phyloP scores from a whole-genome alignment of 768 basidiomycete species.

The Hericium rajendrae region DNA sequence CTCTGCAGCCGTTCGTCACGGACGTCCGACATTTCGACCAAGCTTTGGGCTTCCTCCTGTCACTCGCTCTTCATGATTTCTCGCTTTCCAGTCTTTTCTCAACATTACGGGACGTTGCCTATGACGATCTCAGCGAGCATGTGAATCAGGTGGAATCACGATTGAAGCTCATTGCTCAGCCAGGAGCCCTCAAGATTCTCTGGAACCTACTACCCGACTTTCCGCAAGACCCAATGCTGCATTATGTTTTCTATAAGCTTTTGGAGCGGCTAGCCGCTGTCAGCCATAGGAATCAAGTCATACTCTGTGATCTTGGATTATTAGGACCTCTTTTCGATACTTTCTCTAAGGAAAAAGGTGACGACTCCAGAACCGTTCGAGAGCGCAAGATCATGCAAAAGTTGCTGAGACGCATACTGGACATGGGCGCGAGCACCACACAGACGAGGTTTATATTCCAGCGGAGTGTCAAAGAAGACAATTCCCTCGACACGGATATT shows the following conservation, averaged over 20 bases:
- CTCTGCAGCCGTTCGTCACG: slow-evolving; percentile 43
- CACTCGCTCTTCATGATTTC: slow-evolving; percentile 59
- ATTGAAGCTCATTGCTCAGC: slow-evolving; percentile 42
- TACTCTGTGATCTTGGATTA: slow-evolving; percentile 52
- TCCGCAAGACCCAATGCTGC: slow-evolving; percentile 30
- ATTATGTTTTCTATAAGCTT: slow-evolving; percentile 47
- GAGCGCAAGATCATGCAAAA: slow-evolving; percentile 53
- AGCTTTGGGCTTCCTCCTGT: slow-evolving; percentile 58
- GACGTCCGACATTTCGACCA: slow-evolving; percentile 39
- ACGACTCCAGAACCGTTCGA: slow-evolving; percentile 25
- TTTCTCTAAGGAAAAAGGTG: slow-evolving; percentile 26
- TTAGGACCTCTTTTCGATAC: slow-evolving; percentile 41
- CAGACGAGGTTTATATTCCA: slow-evolving; percentile 62
- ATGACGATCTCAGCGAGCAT: slow-evolving; percentile 33
- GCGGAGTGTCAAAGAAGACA: slow-evolving; percentile 37
- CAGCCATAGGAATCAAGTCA: slow-evolving; percentile 62
- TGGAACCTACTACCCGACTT: slow-evolving; percentile 35
- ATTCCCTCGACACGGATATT: slow-evolving; percentile 50
- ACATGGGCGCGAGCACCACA: slow-evolving; percentile 60
- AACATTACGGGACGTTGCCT: slow-evolving; percentile 30
- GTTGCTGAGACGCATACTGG: slow-evolving; percentile 57
- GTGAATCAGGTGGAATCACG: slow-evolving; percentile 31
- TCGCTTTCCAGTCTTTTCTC: slow-evolving; percentile 46
- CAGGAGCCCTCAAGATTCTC: slow-evolving; percentile 53
- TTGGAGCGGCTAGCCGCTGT: slow-evolving; percentile 51